Evolutionary conservation across 148 eudicot species (phyloP), one percentile per base, ranked within the genome.

Genomic region (Arbutus unedo): DNA sequence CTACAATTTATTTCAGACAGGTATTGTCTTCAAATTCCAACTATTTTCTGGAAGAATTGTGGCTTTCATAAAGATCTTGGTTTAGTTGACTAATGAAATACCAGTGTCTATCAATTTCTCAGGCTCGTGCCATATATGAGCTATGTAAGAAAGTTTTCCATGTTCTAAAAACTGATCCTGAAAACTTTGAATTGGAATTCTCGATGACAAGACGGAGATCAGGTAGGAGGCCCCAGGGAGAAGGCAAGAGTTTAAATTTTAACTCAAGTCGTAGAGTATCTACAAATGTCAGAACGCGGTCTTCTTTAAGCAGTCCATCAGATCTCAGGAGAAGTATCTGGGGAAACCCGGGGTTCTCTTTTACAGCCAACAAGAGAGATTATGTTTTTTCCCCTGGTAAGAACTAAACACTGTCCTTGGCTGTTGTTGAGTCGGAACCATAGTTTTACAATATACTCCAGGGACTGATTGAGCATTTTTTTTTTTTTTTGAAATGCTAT

Each of bases 81-180:
- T 57, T 23, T 70, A 13, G 16, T 43, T 45, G 67, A 79, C 6
- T 19, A 67, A 70, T 78, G 25, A 47, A 53, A 8, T 80, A 76
- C 41, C 48, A 14, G 54, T 82, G 18, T 6, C 51, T 83, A 62
- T 8, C 5, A 50, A 45, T 10, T 75, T 79, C 54, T 50, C 87
- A 95, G 98, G 98, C 98, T 81, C 98, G 93, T 80, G 93, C 88
- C 74, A 89, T 93, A 72, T 88, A 91, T 82, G 96, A 92, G 45
- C 68, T 93, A 86, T 95, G 98, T 11, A 91, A 85, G 81, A 93
- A 89, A 85, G 90, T 93, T 62, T 92, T 95, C 43, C 84, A 90
- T 68, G 84, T 82, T 44, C 89, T 95, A 8, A 90, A 87, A 86
- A 90, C 87, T 45, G 91, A 90, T 85, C 95, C 92, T 25, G 83